These are phyloP conservation scores for Vitis cinerea DNA, from an alignment of 164 flowering plant species.

Conservation along the genomic window DNA sequence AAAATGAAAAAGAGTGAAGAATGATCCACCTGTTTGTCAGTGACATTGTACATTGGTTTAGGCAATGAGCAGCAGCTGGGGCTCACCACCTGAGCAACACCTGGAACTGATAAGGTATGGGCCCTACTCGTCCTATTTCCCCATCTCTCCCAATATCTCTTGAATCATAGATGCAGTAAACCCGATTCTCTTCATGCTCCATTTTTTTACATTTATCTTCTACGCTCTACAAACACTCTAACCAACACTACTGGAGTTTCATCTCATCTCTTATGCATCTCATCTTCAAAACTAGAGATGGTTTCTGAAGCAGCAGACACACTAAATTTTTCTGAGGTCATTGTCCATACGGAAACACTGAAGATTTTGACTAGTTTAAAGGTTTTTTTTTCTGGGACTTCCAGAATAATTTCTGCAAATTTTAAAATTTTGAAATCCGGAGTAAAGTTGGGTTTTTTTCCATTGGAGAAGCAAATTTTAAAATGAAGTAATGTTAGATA, in stretches of 20 bases:
- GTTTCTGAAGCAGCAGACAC: too few relatives aligned
- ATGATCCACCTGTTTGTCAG: constrained; percentile 75
- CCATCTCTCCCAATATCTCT: constrained; percentile 15
- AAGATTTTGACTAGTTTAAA: too few relatives aligned
- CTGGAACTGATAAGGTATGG: constrained; percentile 63
- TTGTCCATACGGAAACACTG: too few relatives aligned
- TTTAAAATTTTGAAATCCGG: too few relatives aligned
- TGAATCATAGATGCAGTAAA: constrained; percentile 27
- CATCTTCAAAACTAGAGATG: too few relatives aligned
- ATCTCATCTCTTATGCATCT: too few relatives aligned
- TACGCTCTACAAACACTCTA: not conserved
- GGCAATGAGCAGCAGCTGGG: constrained; percentile 53
- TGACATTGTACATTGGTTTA: constrained; percentile 56
- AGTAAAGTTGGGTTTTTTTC: too few relatives aligned
- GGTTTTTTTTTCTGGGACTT: too few relatives aligned
- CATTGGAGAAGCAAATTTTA: too few relatives aligned
- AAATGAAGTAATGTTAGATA: too few relatives aligned
- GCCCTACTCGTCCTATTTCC: constrained; percentile 27
- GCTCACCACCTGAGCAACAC: constrained; percentile 60
- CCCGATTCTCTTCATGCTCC: not conserved
- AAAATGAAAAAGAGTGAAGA: constrained; percentile 25
- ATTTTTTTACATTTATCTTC: too few relatives aligned
- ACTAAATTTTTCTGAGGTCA: too few relatives aligned
- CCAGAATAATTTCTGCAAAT: not conserved
- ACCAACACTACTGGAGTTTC: not conserved